phyloP scores from a whole-genome alignment of 805 yeast genomes.

The Metschnikowia reukaufii region DNA sequence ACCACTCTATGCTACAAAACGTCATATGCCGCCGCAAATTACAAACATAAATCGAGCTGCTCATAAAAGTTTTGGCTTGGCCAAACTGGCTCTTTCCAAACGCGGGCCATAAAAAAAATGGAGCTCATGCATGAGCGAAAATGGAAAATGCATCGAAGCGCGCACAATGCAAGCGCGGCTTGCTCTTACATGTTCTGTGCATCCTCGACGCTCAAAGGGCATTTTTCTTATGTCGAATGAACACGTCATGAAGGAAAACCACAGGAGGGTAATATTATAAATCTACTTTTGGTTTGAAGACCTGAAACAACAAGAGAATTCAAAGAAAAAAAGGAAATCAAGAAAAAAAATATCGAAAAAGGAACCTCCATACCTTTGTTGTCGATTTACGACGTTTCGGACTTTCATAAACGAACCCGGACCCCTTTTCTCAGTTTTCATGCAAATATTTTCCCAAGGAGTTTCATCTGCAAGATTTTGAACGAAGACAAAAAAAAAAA shows the following conservation, averaged over 20 bases:
- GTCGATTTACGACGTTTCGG: neutral
- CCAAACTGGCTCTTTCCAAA: constrained; percentile 1
- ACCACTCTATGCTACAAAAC: neutral
- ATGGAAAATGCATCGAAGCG: constrained; percentile 6
- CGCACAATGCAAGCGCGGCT: constrained; percentile 3
- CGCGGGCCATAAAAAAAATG: neutral
- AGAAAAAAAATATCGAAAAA: too few relatives aligned
- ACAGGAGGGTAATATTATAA: too few relatives aligned
- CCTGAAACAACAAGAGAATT: too few relatives aligned
- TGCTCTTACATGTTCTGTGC: constrained; percentile 1
- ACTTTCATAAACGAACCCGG: neutral
- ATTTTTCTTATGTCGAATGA: neutral
- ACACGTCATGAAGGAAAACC: neutral
- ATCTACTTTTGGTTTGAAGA: too few relatives aligned
- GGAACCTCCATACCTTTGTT: too few relatives aligned
- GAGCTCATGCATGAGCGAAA: constrained; percentile 1
- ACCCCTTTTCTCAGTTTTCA: neutral
- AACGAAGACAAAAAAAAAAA: too few relatives aligned
- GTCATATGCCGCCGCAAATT: neutral
- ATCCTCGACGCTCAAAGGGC: neutral
- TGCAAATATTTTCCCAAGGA: neutral
- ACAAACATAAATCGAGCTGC: neutral
- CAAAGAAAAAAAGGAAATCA: neutral
- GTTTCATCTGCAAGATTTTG: neutral
- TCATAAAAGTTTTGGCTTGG: neutral